Percentiles rank a stretch among this genome's conserved stretches.
Evolutionary conservation across 192 early-diverging fungal species (phyloP).

Genomic region (Neocallimastix lanati): DNA sequence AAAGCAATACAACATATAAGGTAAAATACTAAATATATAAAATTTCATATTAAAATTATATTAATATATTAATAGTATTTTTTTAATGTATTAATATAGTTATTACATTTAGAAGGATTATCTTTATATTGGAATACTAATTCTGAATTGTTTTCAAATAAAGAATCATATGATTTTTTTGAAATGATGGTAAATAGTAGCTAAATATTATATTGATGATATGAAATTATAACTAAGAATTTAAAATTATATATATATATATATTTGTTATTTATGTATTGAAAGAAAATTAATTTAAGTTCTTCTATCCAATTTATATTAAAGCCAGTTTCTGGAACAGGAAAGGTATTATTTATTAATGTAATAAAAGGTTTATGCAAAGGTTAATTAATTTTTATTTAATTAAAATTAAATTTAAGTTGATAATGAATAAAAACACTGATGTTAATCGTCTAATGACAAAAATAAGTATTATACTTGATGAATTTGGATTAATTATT

Average conservation of each 20-base stretch:
- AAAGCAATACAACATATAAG: slow-evolving; percentile 71
- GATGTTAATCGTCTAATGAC: slow-evolving; percentile 8
- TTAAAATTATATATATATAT: no score
- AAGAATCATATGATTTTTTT: slow-evolving; percentile 23
- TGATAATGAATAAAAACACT: slow-evolving; percentile 55
- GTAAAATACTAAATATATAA: slow-evolving; percentile 29
- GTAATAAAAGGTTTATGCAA: no score
- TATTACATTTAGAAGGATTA: slow-evolving; percentile 44
- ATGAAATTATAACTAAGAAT: no score
- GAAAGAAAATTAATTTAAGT: slow-evolving; percentile 4
- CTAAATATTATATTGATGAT: no score
- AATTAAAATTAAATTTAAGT: no score
- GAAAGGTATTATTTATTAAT: slow-evolving; percentile 29
- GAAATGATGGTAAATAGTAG: slow-evolving; percentile 21
- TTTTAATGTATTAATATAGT: slow-evolving; percentile 12
- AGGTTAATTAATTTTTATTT: no score
- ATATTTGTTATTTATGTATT: slow-evolving; percentile 18
- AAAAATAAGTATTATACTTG: not conserved
- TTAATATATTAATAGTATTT: no score
- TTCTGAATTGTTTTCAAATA: slow-evolving; percentile 32
- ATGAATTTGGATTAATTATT: slow-evolving; percentile 33
- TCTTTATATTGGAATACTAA: slow-evolving; percentile 82
- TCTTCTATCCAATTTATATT: slow-evolving; percentile 63
- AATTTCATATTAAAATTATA: no score
- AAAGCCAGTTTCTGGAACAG: slow-evolving; percentile 77